These are phyloP conservation scores for Lizonia empirigonia DNA, from an alignment of 2,329 filamentous ascomycete species.

Conservation along the genomic window DNA sequence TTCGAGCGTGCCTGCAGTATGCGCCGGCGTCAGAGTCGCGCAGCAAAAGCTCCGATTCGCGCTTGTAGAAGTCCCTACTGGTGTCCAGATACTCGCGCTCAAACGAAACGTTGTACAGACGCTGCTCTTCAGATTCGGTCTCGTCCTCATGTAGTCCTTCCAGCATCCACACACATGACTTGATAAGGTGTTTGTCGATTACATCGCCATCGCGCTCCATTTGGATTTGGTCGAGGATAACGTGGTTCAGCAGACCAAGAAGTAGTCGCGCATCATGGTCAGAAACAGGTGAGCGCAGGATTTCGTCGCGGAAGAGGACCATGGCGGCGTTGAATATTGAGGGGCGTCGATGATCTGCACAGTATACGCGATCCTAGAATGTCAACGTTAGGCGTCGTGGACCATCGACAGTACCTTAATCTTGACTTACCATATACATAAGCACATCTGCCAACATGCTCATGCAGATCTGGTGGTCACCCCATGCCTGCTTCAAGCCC, in stretches of 20 bases:
- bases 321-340: constrained; percentile 86
- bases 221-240: constrained; percentile 86
- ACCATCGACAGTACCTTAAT: background rate
- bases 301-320: constrained; percentile 83
- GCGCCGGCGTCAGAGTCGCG: constrained; percentile 78
- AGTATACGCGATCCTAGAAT: constrained; percentile 76
- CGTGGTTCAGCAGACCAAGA: constrained; percentile 75
- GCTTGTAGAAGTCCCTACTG: constrained; percentile 74
- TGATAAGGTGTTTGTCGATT: constrained; percentile 81
- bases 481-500: constrained; percentile 78
- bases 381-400: background rate
- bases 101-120: constrained; percentile 83
- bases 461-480: constrained; percentile 90
- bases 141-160: constrained; percentile 84
- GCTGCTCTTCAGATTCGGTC: constrained; percentile 75
- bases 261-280: constrained; percentile 59
- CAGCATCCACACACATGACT: constrained; percentile 86
- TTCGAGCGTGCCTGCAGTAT: constrained; percentile 78
- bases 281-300: constrained; percentile 66
- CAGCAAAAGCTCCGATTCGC: constrained; percentile 76
- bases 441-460: constrained; percentile 95
- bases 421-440: constrained; percentile 78
- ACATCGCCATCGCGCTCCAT: constrained; percentile 91
- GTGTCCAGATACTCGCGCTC: constrained; percentile 76
- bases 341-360: constrained; percentile 71